phyloP scores from a whole-genome alignment of 495 filamentous ascomycete species.

The Hypoxylon rickii region DNA sequence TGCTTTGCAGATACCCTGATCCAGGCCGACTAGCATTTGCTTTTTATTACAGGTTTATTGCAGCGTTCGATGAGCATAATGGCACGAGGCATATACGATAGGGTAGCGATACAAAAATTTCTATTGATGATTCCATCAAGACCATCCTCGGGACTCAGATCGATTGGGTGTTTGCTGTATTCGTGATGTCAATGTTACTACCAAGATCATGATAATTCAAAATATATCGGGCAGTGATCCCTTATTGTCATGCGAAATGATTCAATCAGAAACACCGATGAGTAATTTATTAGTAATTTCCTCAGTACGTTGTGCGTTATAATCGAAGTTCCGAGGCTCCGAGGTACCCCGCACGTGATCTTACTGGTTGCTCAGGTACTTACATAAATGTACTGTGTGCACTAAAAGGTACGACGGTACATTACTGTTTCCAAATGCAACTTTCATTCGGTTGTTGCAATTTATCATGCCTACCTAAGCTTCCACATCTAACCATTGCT shows the following conservation, averaged over 20 bases:
- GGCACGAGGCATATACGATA: not conserved
- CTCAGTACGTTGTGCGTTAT: not conserved
- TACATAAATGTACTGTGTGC: not conserved
- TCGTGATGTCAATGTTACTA: too few species aligned
- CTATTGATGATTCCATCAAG: too few species aligned
- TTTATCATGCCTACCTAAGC: too few species aligned
- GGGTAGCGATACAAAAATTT: not conserved
- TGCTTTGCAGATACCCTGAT: slow-evolving; percentile 32
- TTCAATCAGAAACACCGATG: not conserved
- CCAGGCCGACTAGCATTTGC: slow-evolving; percentile 25
- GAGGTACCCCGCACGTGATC: not conserved
- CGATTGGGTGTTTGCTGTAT: too few species aligned
- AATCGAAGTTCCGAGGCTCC: too few species aligned
- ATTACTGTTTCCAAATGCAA: too few species aligned
- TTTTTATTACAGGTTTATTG: not conserved
- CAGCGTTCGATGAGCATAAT: not conserved
- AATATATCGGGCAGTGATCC: too few species aligned
- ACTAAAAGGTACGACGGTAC: too few species aligned
- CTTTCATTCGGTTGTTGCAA: too few species aligned
- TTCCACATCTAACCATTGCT: too few species aligned
- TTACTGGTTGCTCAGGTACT: not conserved
- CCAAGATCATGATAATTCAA: too few species aligned
- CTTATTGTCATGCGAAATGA: not conserved
- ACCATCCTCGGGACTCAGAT: too few species aligned
- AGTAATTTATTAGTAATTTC: not conserved